Base-by-base conservation (phyloP, 2,329 filamentous ascomycete genomes). In the Grosmannia penicillata region DNA sequence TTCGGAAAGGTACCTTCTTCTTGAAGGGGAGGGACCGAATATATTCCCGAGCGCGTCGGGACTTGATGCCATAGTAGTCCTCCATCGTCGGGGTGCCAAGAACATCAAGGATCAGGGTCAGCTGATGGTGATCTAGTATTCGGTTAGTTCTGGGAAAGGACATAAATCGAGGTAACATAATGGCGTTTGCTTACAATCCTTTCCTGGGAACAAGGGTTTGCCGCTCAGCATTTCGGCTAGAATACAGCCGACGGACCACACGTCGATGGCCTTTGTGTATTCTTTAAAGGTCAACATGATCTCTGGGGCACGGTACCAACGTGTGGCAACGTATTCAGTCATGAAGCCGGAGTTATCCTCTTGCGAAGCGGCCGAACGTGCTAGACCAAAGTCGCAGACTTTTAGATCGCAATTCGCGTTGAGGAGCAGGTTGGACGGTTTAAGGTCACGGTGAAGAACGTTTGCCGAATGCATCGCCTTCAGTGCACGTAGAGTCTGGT, bases 231-330 rank as follows among this genome's bases (percentile, higher is more conserved):
- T 98, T 68, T 98, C 91, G 4, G 91, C 91, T 51, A 98, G 65
- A 51, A 98, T 98, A 55, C 91, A 98, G 41, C 91, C 91, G 37
- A 98, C 91, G 53, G 87, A 95, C 91, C 91, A 98, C 10, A 98
- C 87, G 55, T 98, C 91, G 55, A 98, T 98, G 31, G 91, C 91
- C 64, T 96, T 98, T 52, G 91, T 98, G 66, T 98, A 98, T 63
- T 98, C 91, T 67, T 98, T 96, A 70, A 96, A 98, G 11, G 91
- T 98, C 65, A 98, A 80, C 91, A 98, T 98, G 60, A 98, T 98
- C 59, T 98, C 91, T 4, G 91, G 91, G 6, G 91, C 91, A 61
- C 91, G 86, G 63, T 98, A 98, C 91, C 91, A 98, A 53, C 91
- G 80, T 33, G 91, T 98, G 37, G 91, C 91, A 41, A 98, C 91